These are phyloP conservation scores for Cutaneotrichosporon mucoides DNA, from an alignment of 1,284 basidiomycete genomes.

Conservation along the genomic window DNA sequence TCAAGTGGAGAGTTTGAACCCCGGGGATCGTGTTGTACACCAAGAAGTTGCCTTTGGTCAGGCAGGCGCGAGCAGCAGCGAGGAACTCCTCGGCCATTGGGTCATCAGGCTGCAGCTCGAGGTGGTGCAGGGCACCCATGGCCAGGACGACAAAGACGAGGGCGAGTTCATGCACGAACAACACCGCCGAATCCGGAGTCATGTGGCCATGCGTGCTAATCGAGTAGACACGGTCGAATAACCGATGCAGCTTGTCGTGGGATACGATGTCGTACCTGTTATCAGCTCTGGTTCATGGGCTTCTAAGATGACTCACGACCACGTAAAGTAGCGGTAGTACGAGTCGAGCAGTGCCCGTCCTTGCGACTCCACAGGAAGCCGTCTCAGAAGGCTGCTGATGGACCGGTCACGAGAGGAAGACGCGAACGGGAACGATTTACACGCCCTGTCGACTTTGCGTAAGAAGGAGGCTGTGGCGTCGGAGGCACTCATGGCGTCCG, in stretches of 20 bases:
- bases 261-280: slow-evolving; percentile 8
- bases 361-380: slow-evolving; percentile 25
- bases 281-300: not conserved
- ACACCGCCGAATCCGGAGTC: slow-evolving; percentile 1
- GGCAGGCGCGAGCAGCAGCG: slow-evolving; percentile 25
- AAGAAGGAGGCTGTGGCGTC: not conserved
- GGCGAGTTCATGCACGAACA: slow-evolving; percentile 26
- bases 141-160: slow-evolving; percentile 33
- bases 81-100: slow-evolving; percentile 30
- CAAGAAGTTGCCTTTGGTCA: slow-evolving; percentile 33
- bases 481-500: not conserved
- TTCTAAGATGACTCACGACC: slow-evolving; percentile 19
- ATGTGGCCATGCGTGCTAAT: slow-evolving; percentile 3
- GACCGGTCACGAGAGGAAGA: slow-evolving; percentile 3
- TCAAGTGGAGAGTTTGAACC: slow-evolving; percentile 30
- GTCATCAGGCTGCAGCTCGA: slow-evolving; percentile 36
- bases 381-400: slow-evolving; percentile 12
- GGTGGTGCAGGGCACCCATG: slow-evolving; percentile 32
- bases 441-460: not conserved
- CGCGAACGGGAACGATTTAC: slow-evolving; percentile 18
- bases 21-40: slow-evolving; percentile 33
- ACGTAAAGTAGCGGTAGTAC: slow-evolving; percentile 29
- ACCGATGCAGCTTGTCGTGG: slow-evolving; percentile 15
- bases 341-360: slow-evolving; percentile 25
- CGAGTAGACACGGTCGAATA: slow-evolving; percentile 14